Evolutionary conservation across 2,329 filamentous ascomycete species (phyloP), one percentile per base, ranked within the genome.

Genomic region (Colletotrichum theobromicola): DNA sequence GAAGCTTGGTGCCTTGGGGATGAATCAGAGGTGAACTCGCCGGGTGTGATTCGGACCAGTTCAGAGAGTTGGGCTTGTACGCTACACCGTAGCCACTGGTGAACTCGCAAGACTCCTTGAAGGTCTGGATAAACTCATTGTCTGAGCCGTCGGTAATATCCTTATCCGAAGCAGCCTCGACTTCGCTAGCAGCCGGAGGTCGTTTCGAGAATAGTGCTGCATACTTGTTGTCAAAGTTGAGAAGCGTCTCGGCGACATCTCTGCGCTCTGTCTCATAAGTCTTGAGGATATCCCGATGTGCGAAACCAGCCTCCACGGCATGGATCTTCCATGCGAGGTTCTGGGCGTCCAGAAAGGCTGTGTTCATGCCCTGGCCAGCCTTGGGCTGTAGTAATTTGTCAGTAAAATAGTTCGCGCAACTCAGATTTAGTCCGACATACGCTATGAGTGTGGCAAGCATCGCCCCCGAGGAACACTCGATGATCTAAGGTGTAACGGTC

Each of bases 301-400:
- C 94, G 78, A 98, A 94, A 15, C 95, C 95, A 30, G 90, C 89
- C 82, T 98, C 95, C 12, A 98, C 96, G 42, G 94, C 92, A 81
- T 98, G 96, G 66, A 98, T 94, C 87, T 98, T 98, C 96, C 96
- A 98, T 9, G 96, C 96, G 53, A 98, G 88, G 83, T 98, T 98
- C 75, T 95, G 91, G 1, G 95, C 95, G 78, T 96, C 94, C 66
- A 94, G 87, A 84, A 95, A 95, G 5, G 93, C 93, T 1, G 93
- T 94, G 80, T 95, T 95, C 94, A 95, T 95, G 34, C 93, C 93
- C 82, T 95, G 93, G 2, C 93, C 93, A 35, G 93, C 93, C 86
- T 94, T 95, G 46, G 93, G 93, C 90, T 92, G 79, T 89, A 32
- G 12, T 16, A n/a, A 21, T n/a, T 26, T 16, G 57, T 72, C 28